These are phyloP conservation scores for Coemansia sp. DNA, from an alignment of 192 early-diverging fungal genomes.

Conservation along the genomic window DNA sequence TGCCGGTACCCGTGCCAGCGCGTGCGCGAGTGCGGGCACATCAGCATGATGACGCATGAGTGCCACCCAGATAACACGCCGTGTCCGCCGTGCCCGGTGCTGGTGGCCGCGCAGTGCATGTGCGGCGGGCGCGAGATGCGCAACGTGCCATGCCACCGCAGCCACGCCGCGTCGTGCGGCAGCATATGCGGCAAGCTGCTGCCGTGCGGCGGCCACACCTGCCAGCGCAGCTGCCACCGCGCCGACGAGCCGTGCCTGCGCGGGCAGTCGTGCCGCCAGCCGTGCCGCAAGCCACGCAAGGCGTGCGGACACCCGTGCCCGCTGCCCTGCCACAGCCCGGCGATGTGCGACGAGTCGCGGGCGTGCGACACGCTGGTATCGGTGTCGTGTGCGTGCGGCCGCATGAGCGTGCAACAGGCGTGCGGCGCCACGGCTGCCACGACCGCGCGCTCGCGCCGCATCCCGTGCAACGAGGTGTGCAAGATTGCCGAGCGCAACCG, in stretches of 20 bases:
- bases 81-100: constrained; percentile 87
- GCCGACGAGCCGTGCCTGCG: constrained; percentile 63
- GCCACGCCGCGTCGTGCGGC: constrained; percentile 56
- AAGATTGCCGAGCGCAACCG: constrained; percentile 73
- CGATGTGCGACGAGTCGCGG: constrained; percentile 69
- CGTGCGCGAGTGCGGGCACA: constrained; percentile 72
- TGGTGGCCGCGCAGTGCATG: constrained; percentile 67
- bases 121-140: constrained; percentile 75
- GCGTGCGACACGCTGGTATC: constrained; percentile 61
- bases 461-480: constrained; percentile 82
- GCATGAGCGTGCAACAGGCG: constrained; percentile 53
- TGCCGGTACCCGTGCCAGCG: constrained; percentile 75
- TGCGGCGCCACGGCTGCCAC: constrained; percentile 63
- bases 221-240: constrained; percentile 78
- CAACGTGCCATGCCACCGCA: constrained; percentile 80
- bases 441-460: constrained; percentile 33
- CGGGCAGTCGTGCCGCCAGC: constrained; percentile 60
- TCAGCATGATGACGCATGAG: constrained; percentile 62
- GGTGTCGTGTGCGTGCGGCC: constrained; percentile 75
- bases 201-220: constrained; percentile 71
- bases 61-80: constrained; percentile 84
- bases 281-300: constrained; percentile 71
- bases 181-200: constrained; percentile 57
- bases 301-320: constrained; percentile 81
- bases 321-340: constrained; percentile 68